Evolutionary conservation across 192 early-diverging fungal genomes (phyloP).

Genomic region (Borealophlyctis nickersoniae): DNA sequence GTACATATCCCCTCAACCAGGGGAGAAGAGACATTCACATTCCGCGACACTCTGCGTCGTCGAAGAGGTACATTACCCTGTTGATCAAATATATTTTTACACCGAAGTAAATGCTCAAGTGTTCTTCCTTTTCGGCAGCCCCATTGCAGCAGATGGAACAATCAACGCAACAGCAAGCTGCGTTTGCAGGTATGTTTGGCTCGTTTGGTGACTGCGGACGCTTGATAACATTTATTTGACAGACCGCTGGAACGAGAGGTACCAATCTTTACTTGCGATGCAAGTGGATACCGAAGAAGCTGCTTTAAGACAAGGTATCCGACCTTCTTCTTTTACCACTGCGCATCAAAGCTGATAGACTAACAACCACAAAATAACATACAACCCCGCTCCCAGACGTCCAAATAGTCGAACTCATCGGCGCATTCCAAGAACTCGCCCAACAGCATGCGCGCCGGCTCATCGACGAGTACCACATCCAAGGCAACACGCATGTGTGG

Average conservation of each 20-base stretch:
- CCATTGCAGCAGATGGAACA: no score
- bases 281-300: conserved; percentile 30
- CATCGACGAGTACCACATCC: conserved; percentile 52
- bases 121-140: no score
- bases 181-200: no score
- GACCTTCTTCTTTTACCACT: neutral
- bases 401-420: conserved; percentile 44
- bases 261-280: conserved; percentile 30
- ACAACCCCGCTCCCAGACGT: conserved; percentile 31
- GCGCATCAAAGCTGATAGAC: neutral
- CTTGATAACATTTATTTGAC: conserved; percentile 3
- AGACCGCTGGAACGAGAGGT: conserved; percentile 46
- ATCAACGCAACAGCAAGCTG: no score
- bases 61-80: conserved; percentile 4
- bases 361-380: conserved; percentile 1
- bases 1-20: no score
- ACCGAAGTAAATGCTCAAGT: neutral
- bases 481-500: neutral
- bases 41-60: conserved; percentile 8
- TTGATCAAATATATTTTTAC: neutral
- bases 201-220: no score
- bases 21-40: conserved; percentile 18
- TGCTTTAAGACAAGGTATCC: conserved; percentile 40
- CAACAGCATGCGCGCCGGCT: conserved; percentile 35
- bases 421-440: conserved; percentile 48